phyloP scores from a whole-genome alignment of 1,284 basidiomycete species.

The Porodaedalea pini region DNA sequence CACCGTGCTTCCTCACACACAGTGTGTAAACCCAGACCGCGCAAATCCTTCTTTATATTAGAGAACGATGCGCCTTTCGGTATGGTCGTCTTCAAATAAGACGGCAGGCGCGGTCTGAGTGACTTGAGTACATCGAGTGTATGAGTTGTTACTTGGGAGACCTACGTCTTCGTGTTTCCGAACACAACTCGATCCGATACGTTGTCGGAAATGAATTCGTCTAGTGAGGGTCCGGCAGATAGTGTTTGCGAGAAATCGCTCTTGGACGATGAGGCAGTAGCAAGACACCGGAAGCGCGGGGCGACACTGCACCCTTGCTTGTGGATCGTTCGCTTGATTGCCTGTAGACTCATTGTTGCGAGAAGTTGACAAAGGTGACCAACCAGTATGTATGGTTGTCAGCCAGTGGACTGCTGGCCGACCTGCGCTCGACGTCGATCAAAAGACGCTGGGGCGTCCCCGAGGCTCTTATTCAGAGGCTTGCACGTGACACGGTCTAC shows the following conservation, averaged over 20 bases:
- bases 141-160: slow-evolving; percentile 9
- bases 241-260: slow-evolving; percentile 55
- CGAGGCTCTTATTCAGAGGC: neutral
- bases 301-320: slow-evolving; percentile 22
- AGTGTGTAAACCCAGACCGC: slow-evolving; percentile 89
- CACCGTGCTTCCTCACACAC: slow-evolving; percentile 99
- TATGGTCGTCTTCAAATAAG: slow-evolving; percentile 90
- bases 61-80: slow-evolving; percentile 88
- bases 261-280: slow-evolving; percentile 39
- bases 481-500: neutral
- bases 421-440: no score
- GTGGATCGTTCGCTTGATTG: slow-evolving; percentile 22
- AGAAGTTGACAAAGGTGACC: neutral
- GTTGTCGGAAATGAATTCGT: slow-evolving; percentile 79
- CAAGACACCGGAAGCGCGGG: slow-evolving; percentile 44
- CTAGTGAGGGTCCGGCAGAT: slow-evolving; percentile 72
- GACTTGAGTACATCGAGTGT: neutral
- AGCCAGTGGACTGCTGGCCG: no score
- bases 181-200: slow-evolving; percentile 64
- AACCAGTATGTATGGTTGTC: no score
- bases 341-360: slow-evolving; percentile 15
- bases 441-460: no score
- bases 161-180: slow-evolving; percentile 76
- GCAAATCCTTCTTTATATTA: slow-evolving; percentile 92
- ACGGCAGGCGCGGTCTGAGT: slow-evolving; percentile 83